These are phyloP conservation scores for Zygosaccharomyces pseudobailii DNA, from an alignment of 1,139 yeast genomes.

Conservation along the genomic window DNA sequence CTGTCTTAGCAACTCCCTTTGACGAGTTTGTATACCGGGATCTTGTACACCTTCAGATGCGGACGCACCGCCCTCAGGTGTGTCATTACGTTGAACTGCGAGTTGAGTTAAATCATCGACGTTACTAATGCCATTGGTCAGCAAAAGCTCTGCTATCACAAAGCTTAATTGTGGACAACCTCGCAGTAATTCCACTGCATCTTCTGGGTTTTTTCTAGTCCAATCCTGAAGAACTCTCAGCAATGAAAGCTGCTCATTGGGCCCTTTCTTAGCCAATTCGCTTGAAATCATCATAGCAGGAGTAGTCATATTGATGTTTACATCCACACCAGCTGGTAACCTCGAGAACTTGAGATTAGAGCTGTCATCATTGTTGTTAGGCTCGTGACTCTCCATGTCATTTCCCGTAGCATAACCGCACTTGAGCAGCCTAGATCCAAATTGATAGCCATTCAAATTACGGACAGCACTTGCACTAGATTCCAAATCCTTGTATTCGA, in stretches of 20 bases:
- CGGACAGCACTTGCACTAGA: conserved; percentile 91
- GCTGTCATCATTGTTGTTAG: conserved; percentile 11
- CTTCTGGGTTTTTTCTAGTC: conserved; percentile 55
- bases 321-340: conserved; percentile 45
- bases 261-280: conserved; percentile 47
- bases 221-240: conserved; percentile 61
- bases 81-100: conserved; percentile 21
- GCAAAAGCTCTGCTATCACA: conserved; percentile 72
- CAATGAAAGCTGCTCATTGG: conserved; percentile 26
- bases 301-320: conserved; percentile 61
- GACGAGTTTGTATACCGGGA: conserved; percentile 45
- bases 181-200: conserved; percentile 59
- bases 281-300: conserved; percentile 53
- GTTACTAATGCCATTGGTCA: conserved; percentile 41
- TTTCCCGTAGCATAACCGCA: conserved; percentile 57
- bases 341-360: conserved; percentile 35
- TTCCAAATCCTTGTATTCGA: conserved; percentile 69
- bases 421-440: conserved; percentile 67
- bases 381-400: conserved; percentile 15
- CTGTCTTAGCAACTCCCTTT: conserved; percentile 47
- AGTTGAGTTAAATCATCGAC: conserved; percentile 34
- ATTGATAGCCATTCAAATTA: conserved; percentile 71
- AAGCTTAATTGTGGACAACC: conserved; percentile 76
- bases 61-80: conserved; percentile 7
- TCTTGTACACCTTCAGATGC: conserved; percentile 31